phyloP scores from a whole-genome alignment of 805 yeast genomes.

The Saccharomycopsis fodiens region DNA sequence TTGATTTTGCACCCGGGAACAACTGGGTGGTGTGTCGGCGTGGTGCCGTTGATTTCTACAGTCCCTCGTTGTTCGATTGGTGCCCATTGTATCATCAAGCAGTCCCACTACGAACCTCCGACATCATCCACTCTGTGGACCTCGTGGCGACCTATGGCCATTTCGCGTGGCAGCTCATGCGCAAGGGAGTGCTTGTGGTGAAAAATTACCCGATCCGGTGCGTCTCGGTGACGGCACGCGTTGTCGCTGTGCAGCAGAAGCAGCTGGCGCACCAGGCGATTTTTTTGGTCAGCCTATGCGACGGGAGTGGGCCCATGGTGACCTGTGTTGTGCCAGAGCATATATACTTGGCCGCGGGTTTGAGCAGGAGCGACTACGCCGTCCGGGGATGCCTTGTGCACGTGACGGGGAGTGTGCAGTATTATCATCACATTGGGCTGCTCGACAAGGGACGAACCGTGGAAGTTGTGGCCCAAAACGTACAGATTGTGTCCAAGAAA shows the following conservation, averaged over 20 bases:
- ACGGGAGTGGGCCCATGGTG: constrained; percentile 12
- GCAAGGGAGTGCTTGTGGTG: constrained; percentile 7
- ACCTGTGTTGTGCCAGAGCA: constrained; percentile 12
- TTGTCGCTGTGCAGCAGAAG: constrained; percentile 6
- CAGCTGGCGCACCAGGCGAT: not conserved
- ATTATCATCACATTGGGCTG: not conserved
- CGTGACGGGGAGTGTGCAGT: constrained; percentile 9
- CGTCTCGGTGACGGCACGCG: constrained; percentile 14
- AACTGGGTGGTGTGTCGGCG: constrained; percentile 6
- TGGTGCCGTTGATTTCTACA: constrained; percentile 9
- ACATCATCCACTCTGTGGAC: constrained; percentile 14
- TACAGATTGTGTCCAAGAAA: constrained; percentile 7
- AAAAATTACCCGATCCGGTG: constrained; percentile 16
- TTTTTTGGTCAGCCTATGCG: constrained; percentile 9
- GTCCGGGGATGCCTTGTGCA: constrained; percentile 7
- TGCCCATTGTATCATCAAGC: constrained; percentile 8
- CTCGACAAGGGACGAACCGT: not conserved
- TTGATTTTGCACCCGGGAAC: constrained; percentile 14
- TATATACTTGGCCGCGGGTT: constrained; percentile 12
- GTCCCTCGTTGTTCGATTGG: constrained; percentile 13
- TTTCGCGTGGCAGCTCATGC: not conserved
- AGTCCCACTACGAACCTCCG: constrained; percentile 15
- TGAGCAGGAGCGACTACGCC: not conserved
- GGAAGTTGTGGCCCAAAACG: constrained; percentile 5
- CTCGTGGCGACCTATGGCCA: constrained; percentile 10